These are phyloP conservation scores for Beta corolliflora DNA, from an alignment of 179 eudicot genomes.

Conservation along the genomic window DNA sequence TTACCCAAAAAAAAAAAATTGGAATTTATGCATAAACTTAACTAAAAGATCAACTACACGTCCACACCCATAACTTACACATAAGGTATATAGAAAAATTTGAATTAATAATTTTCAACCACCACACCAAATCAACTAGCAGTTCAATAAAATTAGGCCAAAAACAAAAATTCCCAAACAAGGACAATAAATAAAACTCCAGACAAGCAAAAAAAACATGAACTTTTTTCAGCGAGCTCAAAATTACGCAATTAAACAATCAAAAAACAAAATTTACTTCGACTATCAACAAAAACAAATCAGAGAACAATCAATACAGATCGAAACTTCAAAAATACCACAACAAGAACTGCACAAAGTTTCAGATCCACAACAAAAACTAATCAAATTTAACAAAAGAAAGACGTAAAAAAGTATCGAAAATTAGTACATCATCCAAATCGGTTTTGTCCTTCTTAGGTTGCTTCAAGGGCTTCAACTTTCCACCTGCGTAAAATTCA, in stretches of 20 bases:
- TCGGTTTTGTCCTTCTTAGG: conserved; percentile 80
- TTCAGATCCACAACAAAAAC: conserved; percentile 8
- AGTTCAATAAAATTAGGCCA: background rate
- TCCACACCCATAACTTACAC: background rate
- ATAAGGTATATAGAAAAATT: background rate
- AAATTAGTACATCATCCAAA: conserved; percentile 66
- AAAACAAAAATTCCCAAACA: background rate
- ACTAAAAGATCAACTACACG: background rate
- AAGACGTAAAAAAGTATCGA: background rate
- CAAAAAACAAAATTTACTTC: background rate
- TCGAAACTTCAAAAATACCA: background rate
- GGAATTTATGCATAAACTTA: background rate
- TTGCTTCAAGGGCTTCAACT: conserved; percentile 91
- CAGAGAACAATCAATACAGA: background rate
- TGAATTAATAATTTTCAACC: background rate
- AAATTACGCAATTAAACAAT: background rate
- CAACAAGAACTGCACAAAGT: background rate
- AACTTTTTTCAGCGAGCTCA: background rate
- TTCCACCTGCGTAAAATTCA: conserved; percentile 61
- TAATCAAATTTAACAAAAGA: background rate
- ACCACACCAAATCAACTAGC: background rate
- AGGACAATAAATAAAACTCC: background rate
- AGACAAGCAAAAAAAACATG: background rate
- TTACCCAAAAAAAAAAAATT: too few relatives aligned
- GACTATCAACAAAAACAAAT: background rate